A percentile compares a stretch with the other conserved stretches of the same genome.
Evolutionary conservation across 345 rosid genomes (phyloP).

Genomic region (Psidium friedrichsthalianum): DNA sequence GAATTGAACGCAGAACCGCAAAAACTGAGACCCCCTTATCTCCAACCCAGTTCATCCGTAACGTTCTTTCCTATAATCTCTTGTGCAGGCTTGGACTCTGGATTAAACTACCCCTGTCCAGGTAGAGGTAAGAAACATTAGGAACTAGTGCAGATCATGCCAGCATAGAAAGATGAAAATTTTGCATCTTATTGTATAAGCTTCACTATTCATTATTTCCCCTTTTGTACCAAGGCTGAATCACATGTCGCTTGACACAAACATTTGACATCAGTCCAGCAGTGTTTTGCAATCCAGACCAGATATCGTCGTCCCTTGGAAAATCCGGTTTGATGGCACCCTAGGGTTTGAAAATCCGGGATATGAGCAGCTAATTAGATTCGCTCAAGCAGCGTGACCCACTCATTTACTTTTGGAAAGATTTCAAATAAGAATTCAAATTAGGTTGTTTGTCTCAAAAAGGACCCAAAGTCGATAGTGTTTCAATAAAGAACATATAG

Average conservation of each 20-base stretch:
- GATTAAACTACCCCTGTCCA: conserved; percentile 11
- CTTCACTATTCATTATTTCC: neutral
- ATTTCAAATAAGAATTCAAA: too few relatives aligned
- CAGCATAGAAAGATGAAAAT: neutral
- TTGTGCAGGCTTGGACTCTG: conserved; percentile 36
- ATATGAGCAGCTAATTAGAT: neutral
- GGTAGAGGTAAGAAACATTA: neutral
- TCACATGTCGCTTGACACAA: neutral
- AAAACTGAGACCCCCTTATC: too few relatives aligned
- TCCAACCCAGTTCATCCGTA: neutral
- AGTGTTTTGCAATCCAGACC: too few relatives aligned
- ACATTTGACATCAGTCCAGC: neutral
- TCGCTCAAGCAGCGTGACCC: neutral
- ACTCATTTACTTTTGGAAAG: neutral
- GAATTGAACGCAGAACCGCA: neutral
- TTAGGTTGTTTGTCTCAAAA: too few relatives aligned
- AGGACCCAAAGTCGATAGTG: too few relatives aligned
- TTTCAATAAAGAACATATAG: too few relatives aligned
- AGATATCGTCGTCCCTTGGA: neutral
- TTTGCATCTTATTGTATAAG: neutral
- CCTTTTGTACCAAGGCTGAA: neutral
- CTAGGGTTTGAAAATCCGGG: neutral
- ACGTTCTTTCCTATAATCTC: neutral
- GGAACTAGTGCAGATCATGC: neutral
- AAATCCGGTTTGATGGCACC: neutral